Base-by-base conservation (phyloP, 164 flowering plant genomes). In the Pachysandra terminalis region DNA sequence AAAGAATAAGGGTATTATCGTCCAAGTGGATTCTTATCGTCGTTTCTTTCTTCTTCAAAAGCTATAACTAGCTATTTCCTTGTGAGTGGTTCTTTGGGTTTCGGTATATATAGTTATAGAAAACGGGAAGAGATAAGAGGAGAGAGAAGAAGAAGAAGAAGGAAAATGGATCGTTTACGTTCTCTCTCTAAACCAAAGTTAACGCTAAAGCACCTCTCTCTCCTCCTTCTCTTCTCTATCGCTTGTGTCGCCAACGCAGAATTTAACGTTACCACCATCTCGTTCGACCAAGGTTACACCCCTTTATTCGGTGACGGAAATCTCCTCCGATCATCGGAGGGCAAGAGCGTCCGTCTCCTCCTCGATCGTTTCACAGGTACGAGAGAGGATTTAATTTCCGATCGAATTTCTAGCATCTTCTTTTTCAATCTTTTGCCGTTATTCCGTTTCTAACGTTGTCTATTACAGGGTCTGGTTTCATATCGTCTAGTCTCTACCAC, bases 401-500 rank as follows among this genome's bases (percentile, higher is more conserved):
- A 40, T 45, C 51, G 1, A 1, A 15, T 10, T 5, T 45, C 1
- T 15, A 15, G 4, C 1, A 5, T 45, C 6, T 45, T 45, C 15
- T 40, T 32, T 13, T 8, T 63, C 45, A 23, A n/a, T 19, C 10
- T 14, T 21, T 37, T 52, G 41, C n/a, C 15, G 35, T 49, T 21
- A 0, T 48, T 19, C 28, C 13, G 16, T 37, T 62, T 28, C 15
- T 22, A 19, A 14, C 26, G 37, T 3, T 32, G 37, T 61, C 9
- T 17, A n/a, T 52, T 64, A 10, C 75, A 92, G 99, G 99, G 10
- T 83, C 99, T 2, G 99, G 99, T 2, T 87, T 95, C 56, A 90
- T 90, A 3, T 90, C 99, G 0, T 81, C 93, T 0, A 80, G 77
- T 52, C 66, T 83, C 55, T 90, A 95, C 69, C 49, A 80, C 0